Evolutionary conservation across 2,329 filamentous ascomycete species (phyloP).

Genomic region (Colletotrichum liriopes): DNA sequence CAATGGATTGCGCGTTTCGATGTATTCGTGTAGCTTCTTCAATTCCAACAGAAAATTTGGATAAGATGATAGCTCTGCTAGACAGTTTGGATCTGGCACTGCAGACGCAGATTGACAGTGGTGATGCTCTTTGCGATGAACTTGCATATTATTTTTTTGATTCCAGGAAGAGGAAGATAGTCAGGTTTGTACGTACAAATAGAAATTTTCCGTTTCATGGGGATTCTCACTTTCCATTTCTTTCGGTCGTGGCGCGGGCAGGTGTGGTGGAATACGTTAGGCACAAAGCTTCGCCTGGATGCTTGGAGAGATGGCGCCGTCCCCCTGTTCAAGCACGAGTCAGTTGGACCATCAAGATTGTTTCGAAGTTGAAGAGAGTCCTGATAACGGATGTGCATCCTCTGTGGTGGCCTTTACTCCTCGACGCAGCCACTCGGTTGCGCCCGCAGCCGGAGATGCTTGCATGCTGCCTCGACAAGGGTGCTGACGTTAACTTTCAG

Average conservation of each 20-base stretch:
- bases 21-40: background rate
- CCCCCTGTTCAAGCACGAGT: background rate
- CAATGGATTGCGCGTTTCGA: background rate
- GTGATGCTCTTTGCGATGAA: background rate
- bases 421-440: background rate
- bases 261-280: background rate
- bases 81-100: background rate
- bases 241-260: background rate
- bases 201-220: too few species aligned
- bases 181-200: too few species aligned
- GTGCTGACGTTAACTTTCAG: background rate
- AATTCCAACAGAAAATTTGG: background rate
- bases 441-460: background rate
- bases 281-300: background rate
- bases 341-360: background rate
- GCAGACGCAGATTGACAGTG: too few species aligned
- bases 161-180: too few species aligned
- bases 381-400: background rate
- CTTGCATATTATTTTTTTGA: too few species aligned
- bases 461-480: background rate
- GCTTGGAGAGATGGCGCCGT: background rate
- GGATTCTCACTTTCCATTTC: too few species aligned
- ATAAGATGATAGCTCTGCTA: background rate
- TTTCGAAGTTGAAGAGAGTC: background rate
- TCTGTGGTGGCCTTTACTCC: background rate